phyloP scores from a whole-genome alignment of 116 monocot genomes.

The Iris pallida region DNA sequence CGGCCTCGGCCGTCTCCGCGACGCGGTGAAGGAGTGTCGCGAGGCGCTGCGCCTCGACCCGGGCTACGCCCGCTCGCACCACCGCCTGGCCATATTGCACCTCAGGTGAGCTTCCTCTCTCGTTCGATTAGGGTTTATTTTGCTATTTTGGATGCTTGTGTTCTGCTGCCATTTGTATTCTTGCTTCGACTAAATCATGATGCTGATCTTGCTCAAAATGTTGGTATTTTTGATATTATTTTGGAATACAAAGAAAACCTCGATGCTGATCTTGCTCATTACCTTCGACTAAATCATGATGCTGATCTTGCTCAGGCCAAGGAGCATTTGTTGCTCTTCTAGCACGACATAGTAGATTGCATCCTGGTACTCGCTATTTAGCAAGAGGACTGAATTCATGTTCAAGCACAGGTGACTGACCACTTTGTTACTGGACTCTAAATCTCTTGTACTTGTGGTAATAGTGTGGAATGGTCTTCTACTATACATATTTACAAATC shows the following conservation, averaged over 20 bases:
- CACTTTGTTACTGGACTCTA: not conserved
- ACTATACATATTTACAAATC: too few relatives aligned
- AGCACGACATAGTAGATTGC: constrained; percentile 95
- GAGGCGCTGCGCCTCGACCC: constrained; percentile 21
- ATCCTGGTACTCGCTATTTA: constrained; percentile 98
- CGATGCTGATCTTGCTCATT: too few relatives aligned
- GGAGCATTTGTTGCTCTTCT: constrained; percentile 63
- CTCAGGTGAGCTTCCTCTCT: constrained; percentile 29
- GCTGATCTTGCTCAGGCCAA: too few relatives aligned
- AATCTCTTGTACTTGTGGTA: not conserved
- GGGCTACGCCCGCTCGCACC: constrained; percentile 13
- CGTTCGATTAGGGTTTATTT: too few relatives aligned
- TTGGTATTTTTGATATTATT: too few relatives aligned
- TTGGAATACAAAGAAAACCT: too few relatives aligned
- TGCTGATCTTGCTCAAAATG: too few relatives aligned
- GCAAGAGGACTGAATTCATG: constrained; percentile 97
- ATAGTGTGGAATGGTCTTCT: too few relatives aligned
- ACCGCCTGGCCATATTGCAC: constrained; percentile 10
- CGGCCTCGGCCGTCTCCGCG: constrained; percentile 18
- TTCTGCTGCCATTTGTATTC: too few relatives aligned
- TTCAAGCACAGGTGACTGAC: constrained; percentile 71
- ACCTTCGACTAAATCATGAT: too few relatives aligned
- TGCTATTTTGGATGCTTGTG: too few relatives aligned
- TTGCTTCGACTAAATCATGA: too few relatives aligned
- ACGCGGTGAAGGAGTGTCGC: constrained; percentile 24